phyloP scores from a whole-genome alignment of 768 basidiomycete genomes.

The Clathrus columnatus region DNA sequence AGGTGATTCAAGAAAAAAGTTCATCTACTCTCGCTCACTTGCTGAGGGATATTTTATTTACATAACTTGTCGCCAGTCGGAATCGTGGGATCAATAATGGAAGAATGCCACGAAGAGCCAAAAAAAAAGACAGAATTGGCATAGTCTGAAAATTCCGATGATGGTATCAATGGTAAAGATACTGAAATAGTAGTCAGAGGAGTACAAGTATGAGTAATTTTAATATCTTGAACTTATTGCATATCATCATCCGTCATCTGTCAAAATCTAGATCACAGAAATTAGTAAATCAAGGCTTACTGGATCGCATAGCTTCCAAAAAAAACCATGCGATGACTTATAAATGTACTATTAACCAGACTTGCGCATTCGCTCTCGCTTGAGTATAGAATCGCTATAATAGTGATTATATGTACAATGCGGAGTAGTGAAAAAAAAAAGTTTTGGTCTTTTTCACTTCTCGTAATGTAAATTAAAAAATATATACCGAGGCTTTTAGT shows the following conservation, averaged over 20 bases:
- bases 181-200: conserved; percentile 67
- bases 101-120: conserved; percentile 34
- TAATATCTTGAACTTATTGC: neutral
- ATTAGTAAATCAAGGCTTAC: conserved; percentile 51
- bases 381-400: conserved; percentile 46
- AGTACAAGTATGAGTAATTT: conserved; percentile 43
- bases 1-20: conserved; percentile 49
- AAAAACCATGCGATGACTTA: conserved; percentile 67
- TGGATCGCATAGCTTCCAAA: conserved; percentile 52
- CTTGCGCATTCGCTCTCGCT: conserved; percentile 45
- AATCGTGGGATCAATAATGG: conserved; percentile 66
- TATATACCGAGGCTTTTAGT: no score
- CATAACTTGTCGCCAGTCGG: conserved; percentile 39
- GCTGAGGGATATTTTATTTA: neutral
- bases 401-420: conserved; percentile 63
- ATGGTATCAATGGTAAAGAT: conserved; percentile 46
- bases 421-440: no score
- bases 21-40: neutral
- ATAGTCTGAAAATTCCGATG: conserved; percentile 26
- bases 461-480: no score
- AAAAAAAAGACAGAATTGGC: conserved; percentile 41
- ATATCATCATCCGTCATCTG: neutral
- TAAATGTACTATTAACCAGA: conserved; percentile 64
- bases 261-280: conserved; percentile 53
- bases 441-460: no score